A percentile compares a stretch with the other conserved stretches of the same genome.
phyloP scores from a whole-genome alignment of 1,284 basidiomycete genomes.

The Cryptococcus maquisensis region DNA sequence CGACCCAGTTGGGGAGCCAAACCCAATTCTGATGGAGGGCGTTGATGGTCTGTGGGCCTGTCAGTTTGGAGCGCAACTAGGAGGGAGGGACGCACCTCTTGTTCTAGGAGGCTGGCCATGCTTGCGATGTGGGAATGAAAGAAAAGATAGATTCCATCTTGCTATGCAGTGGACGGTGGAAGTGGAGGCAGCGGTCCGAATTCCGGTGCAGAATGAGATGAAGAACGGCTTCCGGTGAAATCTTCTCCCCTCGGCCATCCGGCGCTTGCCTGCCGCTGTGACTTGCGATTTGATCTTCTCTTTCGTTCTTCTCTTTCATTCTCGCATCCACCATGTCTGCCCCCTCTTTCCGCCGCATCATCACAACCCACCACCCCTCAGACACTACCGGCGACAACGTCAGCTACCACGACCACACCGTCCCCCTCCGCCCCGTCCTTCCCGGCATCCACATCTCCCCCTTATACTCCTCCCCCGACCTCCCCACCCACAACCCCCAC shows the following conservation, averaged over 20 bases:
- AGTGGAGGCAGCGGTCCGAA: background rate
- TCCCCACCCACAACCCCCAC: slow-evolving; percentile 26
- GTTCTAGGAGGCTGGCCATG: background rate
- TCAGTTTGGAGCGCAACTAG: background rate
- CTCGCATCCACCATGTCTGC: background rate
- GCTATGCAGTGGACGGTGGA: background rate
- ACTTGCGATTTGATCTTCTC: no score
- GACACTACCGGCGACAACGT: slow-evolving; percentile 27
- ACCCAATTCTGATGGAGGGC: slow-evolving; percentile 24
- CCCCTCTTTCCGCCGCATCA: slow-evolving; percentile 27
- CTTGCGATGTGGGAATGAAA: background rate
- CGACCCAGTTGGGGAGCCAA: slow-evolving; percentile 26
- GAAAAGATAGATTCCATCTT: background rate
- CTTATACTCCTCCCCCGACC: slow-evolving; percentile 29
- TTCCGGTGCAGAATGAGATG: no score
- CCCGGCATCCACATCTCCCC: slow-evolving; percentile 29
- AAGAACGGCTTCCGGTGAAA: no score
- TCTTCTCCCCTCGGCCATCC: no score
- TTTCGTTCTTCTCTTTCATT: no score
- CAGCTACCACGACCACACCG: slow-evolving; percentile 20
- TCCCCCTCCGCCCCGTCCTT: slow-evolving; percentile 21
- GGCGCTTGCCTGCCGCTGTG: no score
- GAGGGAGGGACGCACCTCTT: background rate
- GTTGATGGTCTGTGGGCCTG: slow-evolving; percentile 8
- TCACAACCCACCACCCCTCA: slow-evolving; percentile 32